phyloP scores from a whole-genome alignment of 2,329 filamentous ascomycete species.

The Penicillium sp. region DNA sequence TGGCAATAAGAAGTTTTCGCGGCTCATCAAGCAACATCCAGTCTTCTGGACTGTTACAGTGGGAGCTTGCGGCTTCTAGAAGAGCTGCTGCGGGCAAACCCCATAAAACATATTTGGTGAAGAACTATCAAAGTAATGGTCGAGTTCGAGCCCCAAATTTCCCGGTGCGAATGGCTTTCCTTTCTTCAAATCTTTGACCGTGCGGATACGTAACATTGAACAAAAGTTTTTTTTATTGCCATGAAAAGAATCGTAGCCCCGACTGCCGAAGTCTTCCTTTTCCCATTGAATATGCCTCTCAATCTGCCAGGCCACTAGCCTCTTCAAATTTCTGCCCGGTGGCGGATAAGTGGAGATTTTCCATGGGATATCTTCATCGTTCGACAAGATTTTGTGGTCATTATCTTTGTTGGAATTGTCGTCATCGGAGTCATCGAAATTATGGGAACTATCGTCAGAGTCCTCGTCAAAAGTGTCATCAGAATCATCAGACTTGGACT shows the following conservation, averaged over 20 bases:
- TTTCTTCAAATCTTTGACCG: background rate
- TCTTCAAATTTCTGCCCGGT: background rate
- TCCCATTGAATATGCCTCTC: background rate
- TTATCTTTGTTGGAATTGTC: no score
- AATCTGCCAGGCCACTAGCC: background rate
- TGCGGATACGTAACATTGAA: background rate
- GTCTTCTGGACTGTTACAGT: background rate
- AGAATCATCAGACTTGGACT: no score
- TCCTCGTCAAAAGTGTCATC: no score
- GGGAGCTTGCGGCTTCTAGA: background rate
- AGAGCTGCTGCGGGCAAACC: background rate
- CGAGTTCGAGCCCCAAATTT: background rate
- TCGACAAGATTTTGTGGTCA: background rate
- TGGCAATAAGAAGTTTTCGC: background rate
- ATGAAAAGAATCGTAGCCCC: no score
- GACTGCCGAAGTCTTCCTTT: no score
- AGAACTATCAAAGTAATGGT: no score
- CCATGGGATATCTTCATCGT: background rate
- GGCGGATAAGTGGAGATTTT: background rate
- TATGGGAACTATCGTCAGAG: no score
- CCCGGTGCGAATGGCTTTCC: background rate
- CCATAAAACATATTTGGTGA: background rate
- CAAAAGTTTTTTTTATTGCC: background rate
- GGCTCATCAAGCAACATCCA: background rate
- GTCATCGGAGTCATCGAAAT: no score